Evolutionary conservation across 176 grass and related monocot species (phyloP).

Genomic region (Microstegium vimineum): DNA sequence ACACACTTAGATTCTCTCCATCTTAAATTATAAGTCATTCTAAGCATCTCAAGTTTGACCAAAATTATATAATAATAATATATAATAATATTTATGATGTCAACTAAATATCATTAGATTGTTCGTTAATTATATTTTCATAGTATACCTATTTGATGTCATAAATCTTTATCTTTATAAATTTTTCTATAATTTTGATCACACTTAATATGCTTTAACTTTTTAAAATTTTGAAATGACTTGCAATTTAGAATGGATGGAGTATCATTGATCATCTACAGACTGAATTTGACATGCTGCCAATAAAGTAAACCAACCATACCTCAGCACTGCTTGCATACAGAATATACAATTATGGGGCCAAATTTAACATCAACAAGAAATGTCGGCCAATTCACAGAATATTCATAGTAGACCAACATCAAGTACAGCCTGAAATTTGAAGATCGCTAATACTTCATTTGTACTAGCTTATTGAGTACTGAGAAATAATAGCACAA

Average conservation of each 20-base stretch:
- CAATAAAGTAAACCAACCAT: not conserved
- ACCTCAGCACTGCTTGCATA: not conserved
- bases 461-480: constrained; percentile 41
- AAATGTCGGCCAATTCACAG: not conserved
- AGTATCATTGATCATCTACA: not conserved
- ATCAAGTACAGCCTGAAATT: not conserved
- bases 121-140: too few relatives aligned
- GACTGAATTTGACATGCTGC: not conserved
- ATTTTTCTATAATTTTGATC: too few relatives aligned
- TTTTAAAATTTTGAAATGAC: too few relatives aligned
- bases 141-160: too few relatives aligned
- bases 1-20: not conserved
- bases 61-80: too few relatives aligned
- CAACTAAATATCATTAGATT: too few relatives aligned
- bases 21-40: too few relatives aligned
- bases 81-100: too few relatives aligned
- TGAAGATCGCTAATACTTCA: constrained; percentile 22
- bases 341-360: not conserved
- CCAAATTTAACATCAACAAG: not conserved
- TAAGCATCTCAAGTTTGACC: too few relatives aligned
- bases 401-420: not conserved
- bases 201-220: too few relatives aligned
- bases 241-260: too few relatives aligned
- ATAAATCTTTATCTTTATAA: too few relatives aligned
- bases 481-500: not conserved